Conservation (phyloP, 2,329 filamentous ascomycete genomes). For the Fusarium acutatum region DNA sequence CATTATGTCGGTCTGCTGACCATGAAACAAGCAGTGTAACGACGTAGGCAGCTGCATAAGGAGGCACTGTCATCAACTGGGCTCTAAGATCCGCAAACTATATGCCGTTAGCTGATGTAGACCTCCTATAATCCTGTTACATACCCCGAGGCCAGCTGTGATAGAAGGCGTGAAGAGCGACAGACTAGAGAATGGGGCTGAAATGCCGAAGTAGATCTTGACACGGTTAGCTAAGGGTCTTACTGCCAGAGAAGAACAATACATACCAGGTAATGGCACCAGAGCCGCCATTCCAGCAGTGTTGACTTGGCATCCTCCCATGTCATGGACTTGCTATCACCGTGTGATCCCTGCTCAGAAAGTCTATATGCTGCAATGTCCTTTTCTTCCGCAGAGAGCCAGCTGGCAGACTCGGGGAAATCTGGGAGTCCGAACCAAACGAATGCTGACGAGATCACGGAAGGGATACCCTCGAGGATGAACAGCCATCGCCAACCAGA, state of each 20-base stretch:
- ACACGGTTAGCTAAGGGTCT: neutral
- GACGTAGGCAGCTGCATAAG: slow-evolving; percentile 65
- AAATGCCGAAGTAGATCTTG: slow-evolving; percentile 55
- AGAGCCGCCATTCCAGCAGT: slow-evolving; percentile 70
- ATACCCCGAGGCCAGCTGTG: slow-evolving; percentile 55
- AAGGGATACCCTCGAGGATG: slow-evolving; percentile 69
- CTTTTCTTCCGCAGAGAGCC: slow-evolving; percentile 65
- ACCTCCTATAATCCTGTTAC: slow-evolving; percentile 5
- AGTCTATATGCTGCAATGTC: slow-evolving; percentile 55
- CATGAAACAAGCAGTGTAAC: slow-evolving; percentile 54
- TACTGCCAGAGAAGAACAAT: accelerated
- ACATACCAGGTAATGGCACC: slow-evolving; percentile 64
- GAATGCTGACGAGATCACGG: slow-evolving; percentile 65
- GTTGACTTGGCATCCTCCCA: slow-evolving; percentile 74
- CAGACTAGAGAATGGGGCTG: slow-evolving; percentile 63
- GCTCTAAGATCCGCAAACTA: slow-evolving; percentile 52
- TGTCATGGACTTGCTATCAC: slow-evolving; percentile 67
- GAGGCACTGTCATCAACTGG: slow-evolving; percentile 70
- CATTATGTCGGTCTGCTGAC: slow-evolving; percentile 67
- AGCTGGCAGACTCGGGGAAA: slow-evolving; percentile 69
- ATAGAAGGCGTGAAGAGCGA: slow-evolving; percentile 69
- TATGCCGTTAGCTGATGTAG: neutral
- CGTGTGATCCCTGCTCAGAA: slow-evolving; percentile 47
- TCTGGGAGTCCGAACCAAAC: slow-evolving; percentile 75
- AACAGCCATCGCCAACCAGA: slow-evolving; percentile 73